phyloP scores from a whole-genome alignment of 108 stramenopile genomes.

The Nitzschia sp. region DNA sequence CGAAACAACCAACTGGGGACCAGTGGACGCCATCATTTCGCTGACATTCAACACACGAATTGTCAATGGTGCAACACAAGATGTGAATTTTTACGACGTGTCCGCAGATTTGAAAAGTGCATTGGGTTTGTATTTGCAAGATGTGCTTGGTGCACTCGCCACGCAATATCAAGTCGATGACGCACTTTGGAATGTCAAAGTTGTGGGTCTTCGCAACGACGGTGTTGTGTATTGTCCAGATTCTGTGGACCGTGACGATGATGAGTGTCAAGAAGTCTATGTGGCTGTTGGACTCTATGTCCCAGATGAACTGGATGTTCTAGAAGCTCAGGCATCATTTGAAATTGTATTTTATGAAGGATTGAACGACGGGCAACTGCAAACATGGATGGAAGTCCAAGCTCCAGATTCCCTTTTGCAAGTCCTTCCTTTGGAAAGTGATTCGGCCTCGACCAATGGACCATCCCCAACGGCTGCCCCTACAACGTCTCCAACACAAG shows the following conservation, averaged over 20 bases:
- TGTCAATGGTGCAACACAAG: neutral
- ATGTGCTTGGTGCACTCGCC: neutral
- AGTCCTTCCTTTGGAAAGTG: neutral
- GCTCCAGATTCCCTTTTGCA: neutral
- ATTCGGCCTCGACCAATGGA: too few species aligned
- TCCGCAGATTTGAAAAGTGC: neutral
- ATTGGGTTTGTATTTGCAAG: neutral
- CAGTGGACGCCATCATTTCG: neutral
- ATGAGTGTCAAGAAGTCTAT: neutral
- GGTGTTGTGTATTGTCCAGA: neutral
- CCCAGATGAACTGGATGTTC: neutral
- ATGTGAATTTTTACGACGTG: neutral
- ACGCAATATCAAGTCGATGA: neutral
- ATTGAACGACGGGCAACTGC: neutral
- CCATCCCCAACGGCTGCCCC: too few species aligned
- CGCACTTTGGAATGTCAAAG: neutral
- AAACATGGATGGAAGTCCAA: neutral
- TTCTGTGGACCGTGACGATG: neutral
- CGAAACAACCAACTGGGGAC: neutral
- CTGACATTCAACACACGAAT: neutral
- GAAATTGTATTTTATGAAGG: slow-evolving; percentile 5
- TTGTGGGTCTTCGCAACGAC: neutral
- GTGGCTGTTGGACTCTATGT: neutral
- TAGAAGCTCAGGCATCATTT: neutral
- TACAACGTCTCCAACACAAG: too few species aligned